Evolutionary conservation across 164 flowering plant genomes (phyloP).

Genomic region (Buxus sempervirens): DNA sequence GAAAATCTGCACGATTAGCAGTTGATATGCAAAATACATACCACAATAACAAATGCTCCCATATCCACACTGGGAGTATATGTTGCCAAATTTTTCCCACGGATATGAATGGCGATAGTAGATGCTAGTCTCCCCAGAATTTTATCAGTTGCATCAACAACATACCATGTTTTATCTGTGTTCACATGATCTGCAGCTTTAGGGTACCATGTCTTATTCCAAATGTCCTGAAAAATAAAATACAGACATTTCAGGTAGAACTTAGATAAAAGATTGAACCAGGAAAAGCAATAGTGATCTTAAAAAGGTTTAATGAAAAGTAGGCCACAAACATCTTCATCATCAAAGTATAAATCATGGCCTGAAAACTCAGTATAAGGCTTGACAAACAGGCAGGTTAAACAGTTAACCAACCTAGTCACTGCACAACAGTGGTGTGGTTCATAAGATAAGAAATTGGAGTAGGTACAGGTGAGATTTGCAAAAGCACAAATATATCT

Average conservation of each 20-base stretch:
- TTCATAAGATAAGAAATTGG: too few species aligned
- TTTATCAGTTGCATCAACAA: constrained; percentile 95
- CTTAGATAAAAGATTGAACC: not conserved
- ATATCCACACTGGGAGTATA: constrained; percentile 97
- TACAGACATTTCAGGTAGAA: not conserved
- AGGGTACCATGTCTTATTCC: constrained; percentile 97
- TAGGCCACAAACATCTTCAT: not conserved
- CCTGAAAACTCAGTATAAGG: too few species aligned
- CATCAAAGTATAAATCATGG: not conserved
- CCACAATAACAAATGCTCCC: constrained; percentile 99
- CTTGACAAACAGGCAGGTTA: too few species aligned
- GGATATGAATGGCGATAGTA: constrained; percentile 77
- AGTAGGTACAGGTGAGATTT: too few species aligned
- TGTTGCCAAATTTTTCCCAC: constrained; percentile 87
- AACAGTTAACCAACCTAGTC: too few species aligned
- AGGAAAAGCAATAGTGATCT: not conserved
- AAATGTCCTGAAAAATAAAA: constrained; percentile 64
- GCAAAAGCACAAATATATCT: too few species aligned
- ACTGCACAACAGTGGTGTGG: too few species aligned
- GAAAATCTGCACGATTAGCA: too few species aligned
- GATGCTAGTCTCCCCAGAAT: constrained; percentile 93
- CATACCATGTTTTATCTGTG: constrained; percentile 81
- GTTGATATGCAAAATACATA: constrained; percentile 30
- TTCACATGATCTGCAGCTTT: constrained; percentile 82
- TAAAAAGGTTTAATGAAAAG: not conserved